These are phyloP conservation scores for Cercospora berteroae DNA, from an alignment of 2,329 filamentous ascomycete genomes.

Conservation along the genomic window DNA sequence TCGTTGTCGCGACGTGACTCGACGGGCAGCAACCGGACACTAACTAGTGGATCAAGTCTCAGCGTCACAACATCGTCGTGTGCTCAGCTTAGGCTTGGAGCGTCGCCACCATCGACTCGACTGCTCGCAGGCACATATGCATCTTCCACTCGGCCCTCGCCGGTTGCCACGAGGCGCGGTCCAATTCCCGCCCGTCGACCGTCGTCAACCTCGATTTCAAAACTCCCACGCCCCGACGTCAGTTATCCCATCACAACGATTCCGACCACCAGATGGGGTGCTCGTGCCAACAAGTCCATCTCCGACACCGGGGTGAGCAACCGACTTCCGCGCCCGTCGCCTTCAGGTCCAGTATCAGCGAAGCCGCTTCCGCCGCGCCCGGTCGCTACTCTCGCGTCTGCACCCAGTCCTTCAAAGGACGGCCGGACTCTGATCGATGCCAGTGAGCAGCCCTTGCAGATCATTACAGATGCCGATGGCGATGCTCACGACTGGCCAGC, in stretches of 20 bases:
- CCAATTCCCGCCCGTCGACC: not conserved
- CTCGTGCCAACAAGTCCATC: constrained; percentile 3
- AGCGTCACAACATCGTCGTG: not conserved
- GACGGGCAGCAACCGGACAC: constrained; percentile 1
- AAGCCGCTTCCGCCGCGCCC: constrained; percentile 45
- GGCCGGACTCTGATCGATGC: constrained; percentile 43
- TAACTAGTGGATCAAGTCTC: not conserved
- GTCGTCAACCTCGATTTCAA: constrained; percentile 1
- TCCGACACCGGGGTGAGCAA: constrained; percentile 1
- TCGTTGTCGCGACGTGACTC: not conserved
- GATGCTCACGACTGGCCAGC: constrained; percentile 26
- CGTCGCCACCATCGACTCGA: not conserved
- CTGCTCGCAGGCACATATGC: constrained; percentile 29
- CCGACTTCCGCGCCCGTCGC: not conserved
- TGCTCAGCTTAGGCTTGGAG: not conserved
- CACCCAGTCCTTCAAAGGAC: constrained; percentile 38
- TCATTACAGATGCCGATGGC: constrained; percentile 14
- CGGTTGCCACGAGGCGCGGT: constrained; percentile 9
- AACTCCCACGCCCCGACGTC: not conserved
- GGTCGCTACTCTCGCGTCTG: constrained; percentile 35
- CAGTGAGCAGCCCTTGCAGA: constrained; percentile 33
- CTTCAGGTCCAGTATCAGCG: constrained; percentile 1
- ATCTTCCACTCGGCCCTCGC: constrained; percentile 28
- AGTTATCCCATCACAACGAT: not conserved
- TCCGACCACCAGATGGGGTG: not conserved